Evolutionary conservation across 768 basidiomycete genomes (phyloP), one percentile per base, ranked within the genome.

Genomic region (Sistotremastrum niveocremeum): DNA sequence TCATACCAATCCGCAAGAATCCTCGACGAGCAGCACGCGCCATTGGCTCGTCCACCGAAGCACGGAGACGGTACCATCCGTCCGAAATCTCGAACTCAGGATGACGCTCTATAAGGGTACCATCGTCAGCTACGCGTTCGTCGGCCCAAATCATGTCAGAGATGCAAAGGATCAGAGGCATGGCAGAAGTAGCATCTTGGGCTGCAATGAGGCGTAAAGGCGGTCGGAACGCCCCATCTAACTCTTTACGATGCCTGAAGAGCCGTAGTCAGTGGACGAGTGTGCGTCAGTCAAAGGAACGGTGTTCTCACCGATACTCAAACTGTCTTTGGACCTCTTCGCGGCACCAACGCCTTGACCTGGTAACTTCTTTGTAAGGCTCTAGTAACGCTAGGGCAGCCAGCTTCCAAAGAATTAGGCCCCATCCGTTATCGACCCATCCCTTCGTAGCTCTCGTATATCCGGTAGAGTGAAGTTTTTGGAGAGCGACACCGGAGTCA

Each of bases 351-450:
- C 78, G 65, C 51, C 67, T 76, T 46, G 55, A 61, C 12, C 53
- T 52, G 42, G 69, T 65, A 40, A 72, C 62, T 55, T 78, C 78
- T 37, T 68, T 64, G 29, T 70, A 60, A 4, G 91, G 90, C 48
- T 86, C 78, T 1, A 90, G 68, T 34, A 72, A 67, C 1, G 79
- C 81, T 73, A 89, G 77, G 8, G 86, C 84, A 3, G 90, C 88
- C 20, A 95, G 63, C 64, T 99, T 99, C 95, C 95, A 99, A 3
- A 99, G 70, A 32, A 98, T 77, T 39, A 91, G 63, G 7, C 65
- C 61, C 86, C 90, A 99, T 54, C 95, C 91, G 55, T 97, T 97
- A 43, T 84, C 75, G 1, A 95, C 79, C 95, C 95, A 99, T 28
- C 68, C 62, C 51, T 77, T 67, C 6, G 79, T 84, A 2, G 76